Evolutionary conservation across 192 early-diverging fungal genomes (phyloP).

Genomic region (Linnemannia exigua): DNA sequence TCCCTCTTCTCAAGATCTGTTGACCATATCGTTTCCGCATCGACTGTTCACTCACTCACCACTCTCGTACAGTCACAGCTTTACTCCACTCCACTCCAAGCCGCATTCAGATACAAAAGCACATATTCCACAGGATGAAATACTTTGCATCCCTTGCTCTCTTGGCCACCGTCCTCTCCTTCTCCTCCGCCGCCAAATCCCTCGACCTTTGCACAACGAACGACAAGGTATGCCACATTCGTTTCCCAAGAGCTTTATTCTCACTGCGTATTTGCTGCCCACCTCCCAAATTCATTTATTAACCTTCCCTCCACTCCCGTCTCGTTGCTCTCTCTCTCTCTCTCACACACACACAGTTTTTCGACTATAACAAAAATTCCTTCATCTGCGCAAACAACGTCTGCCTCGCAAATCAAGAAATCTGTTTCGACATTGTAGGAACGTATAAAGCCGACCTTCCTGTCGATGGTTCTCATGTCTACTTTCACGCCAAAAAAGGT

Average conservation of each 20-base stretch:
- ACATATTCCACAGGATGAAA: not conserved
- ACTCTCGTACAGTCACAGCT: not conserved
- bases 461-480: not conserved
- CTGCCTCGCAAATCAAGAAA: not conserved
- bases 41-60: not conserved
- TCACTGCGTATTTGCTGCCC: not conserved
- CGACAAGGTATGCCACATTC: not conserved
- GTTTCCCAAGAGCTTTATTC: too few species aligned
- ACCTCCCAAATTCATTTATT: too few species aligned
- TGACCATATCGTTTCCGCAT: not conserved
- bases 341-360: not conserved
- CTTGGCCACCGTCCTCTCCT: not conserved
- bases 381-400: not conserved
- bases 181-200: not conserved
- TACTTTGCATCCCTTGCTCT: not conserved
- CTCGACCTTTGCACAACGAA: conserved; percentile 6
- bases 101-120: not conserved
- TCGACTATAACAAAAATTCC: not conserved
- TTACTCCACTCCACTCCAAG: not conserved
- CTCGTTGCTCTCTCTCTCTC: too few species aligned
- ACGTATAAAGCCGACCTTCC: conserved; percentile 4
- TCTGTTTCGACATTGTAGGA: conserved; percentile 19
- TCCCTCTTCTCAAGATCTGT: not conserved
- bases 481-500: not conserved
- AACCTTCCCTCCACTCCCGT: too few species aligned